A percentile compares a stretch with the other conserved stretches of the same genome.
Conservation (phyloP, 1,284 basidiomycete genomes). For the Takashimella koratensis region DNA sequence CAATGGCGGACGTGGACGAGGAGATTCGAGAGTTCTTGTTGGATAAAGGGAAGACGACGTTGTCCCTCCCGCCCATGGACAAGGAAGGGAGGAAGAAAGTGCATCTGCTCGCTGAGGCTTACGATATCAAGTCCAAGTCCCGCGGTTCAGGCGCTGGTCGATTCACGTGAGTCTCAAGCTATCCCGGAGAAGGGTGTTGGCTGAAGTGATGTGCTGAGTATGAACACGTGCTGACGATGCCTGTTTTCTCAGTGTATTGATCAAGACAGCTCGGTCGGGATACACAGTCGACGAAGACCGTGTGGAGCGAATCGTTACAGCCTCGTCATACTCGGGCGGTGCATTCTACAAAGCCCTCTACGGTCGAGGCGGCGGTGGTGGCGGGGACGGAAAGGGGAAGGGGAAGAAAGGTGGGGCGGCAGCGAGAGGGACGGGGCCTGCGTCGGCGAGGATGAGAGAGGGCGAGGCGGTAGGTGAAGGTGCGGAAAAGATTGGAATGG, state of each 20-base stretch:
- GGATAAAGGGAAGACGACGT: constrained; percentile 55
- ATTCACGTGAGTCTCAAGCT: constrained; percentile 44
- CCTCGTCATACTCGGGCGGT: constrained; percentile 26
- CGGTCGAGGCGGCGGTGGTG: constrained; percentile 13
- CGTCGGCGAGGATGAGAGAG: constrained; percentile 37
- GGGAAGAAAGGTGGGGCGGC: constrained; percentile 8
- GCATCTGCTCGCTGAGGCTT: constrained; percentile 71
- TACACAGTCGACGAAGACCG: constrained; percentile 61
- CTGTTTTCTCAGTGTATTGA: constrained; percentile 60
- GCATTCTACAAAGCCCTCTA: constrained; percentile 46
- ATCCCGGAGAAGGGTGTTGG: too few species aligned
- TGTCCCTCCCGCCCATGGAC: constrained; percentile 71
- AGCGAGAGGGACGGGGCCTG: constrained; percentile 12
- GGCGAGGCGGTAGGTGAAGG: constrained; percentile 47
- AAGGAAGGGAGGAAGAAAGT: constrained; percentile 66
- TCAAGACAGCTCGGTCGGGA: constrained; percentile 59
- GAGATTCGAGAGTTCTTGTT: constrained; percentile 67
- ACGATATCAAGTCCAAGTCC: constrained; percentile 70
- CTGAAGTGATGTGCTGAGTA: too few species aligned
- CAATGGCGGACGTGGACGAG: constrained; percentile 53
- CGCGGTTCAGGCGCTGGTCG: constrained; percentile 63
- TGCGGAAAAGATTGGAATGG: constrained; percentile 43
- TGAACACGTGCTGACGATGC: too few species aligned
- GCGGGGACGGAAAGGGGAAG: constrained; percentile 11
- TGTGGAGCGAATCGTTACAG: constrained; percentile 56